Evolutionary conservation across 2,329 filamentous ascomycete species (phyloP).

Genomic region (Aspergillus udagawae): DNA sequence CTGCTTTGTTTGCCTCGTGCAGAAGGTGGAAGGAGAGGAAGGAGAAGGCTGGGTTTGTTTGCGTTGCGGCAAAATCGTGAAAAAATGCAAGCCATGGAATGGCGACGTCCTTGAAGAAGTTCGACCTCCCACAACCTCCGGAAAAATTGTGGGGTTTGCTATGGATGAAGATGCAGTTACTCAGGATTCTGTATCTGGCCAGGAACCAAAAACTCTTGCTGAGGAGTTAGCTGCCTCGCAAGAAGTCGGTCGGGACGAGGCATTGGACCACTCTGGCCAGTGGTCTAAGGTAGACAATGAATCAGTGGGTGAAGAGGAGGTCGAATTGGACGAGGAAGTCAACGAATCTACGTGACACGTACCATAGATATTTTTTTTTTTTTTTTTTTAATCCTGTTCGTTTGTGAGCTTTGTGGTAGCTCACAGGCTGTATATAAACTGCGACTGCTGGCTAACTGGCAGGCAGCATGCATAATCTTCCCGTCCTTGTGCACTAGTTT

Average conservation of each 20-base stretch:
- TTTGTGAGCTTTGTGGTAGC: not conserved
- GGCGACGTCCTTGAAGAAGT: constrained; percentile 69
- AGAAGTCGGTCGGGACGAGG: constrained; percentile 29
- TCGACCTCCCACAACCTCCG: constrained; percentile 29
- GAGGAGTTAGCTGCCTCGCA: constrained; percentile 20
- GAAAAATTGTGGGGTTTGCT: constrained; percentile 42
- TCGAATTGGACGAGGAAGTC: constrained; percentile 1
- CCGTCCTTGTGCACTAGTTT: not conserved
- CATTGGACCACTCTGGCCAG: constrained; percentile 33
- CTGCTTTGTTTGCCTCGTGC: constrained; percentile 93
- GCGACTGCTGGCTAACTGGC: not conserved
- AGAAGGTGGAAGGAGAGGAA: constrained; percentile 83
- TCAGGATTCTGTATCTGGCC: constrained; percentile 8
- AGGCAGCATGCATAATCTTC: not conserved
- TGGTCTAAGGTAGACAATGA: constrained; percentile 36
- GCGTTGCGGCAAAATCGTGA: constrained; percentile 77
- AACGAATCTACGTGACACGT: not conserved
- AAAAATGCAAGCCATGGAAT: constrained; percentile 84
- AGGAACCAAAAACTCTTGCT: not conserved
- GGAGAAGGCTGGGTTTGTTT: constrained; percentile 92
- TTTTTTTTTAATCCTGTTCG: too few species aligned
- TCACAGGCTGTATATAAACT: not conserved
- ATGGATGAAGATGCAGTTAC: constrained; percentile 24
- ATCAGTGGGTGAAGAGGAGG: constrained; percentile 15
- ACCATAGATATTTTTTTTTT: too few species aligned